These are phyloP conservation scores for Coemansia sp. DNA, from an alignment of 192 early-diverging fungal genomes.

Conservation along the genomic window DNA sequence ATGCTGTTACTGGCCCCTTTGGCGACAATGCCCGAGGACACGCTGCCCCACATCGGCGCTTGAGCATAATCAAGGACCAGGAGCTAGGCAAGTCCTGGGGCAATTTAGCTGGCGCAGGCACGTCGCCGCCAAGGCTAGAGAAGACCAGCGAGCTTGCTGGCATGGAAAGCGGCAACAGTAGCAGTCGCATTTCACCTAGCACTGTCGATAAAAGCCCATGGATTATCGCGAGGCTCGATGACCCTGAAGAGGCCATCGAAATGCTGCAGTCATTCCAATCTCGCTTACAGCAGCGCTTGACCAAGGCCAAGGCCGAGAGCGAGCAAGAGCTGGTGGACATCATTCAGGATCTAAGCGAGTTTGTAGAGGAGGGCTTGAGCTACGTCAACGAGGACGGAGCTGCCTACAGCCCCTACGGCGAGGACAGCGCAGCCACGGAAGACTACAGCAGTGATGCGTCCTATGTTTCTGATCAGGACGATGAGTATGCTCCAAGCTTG, in stretches of 20 bases:
- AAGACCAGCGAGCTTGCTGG: not conserved
- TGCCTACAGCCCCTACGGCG: not conserved
- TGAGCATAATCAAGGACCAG: slow-evolving; percentile 32
- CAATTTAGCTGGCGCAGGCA: not conserved
- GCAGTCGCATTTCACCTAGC: not conserved
- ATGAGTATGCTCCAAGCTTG: slow-evolving; percentile 8
- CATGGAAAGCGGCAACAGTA: not conserved
- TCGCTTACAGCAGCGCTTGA: slow-evolving; percentile 20
- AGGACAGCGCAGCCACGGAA: not conserved
- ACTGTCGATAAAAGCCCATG: slow-evolving; percentile 9
- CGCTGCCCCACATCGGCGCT: slow-evolving; percentile 19
- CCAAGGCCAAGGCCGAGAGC: slow-evolving; percentile 32
- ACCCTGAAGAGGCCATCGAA: slow-evolving; percentile 12
- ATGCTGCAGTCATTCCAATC: slow-evolving; percentile 19
- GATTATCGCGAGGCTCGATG: slow-evolving; percentile 19
- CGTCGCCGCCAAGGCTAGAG: not conserved
- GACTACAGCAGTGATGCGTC: not conserved
- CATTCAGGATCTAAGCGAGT: slow-evolving; percentile 32
- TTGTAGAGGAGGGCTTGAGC: slow-evolving; percentile 48
- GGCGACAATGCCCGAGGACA: not conserved
- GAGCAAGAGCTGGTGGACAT: slow-evolving; percentile 40
- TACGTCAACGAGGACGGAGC: slow-evolving; percentile 37
- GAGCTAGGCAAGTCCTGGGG: slow-evolving; percentile 14
- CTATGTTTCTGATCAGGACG: slow-evolving; percentile 11
- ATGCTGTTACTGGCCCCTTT: not conserved